A percentile compares a stretch with the other conserved stretches of the same genome.
These are phyloP conservation scores for Saturnispora ahearnii DNA, from an alignment of 805 yeast genomes.

Conservation along the genomic window DNA sequence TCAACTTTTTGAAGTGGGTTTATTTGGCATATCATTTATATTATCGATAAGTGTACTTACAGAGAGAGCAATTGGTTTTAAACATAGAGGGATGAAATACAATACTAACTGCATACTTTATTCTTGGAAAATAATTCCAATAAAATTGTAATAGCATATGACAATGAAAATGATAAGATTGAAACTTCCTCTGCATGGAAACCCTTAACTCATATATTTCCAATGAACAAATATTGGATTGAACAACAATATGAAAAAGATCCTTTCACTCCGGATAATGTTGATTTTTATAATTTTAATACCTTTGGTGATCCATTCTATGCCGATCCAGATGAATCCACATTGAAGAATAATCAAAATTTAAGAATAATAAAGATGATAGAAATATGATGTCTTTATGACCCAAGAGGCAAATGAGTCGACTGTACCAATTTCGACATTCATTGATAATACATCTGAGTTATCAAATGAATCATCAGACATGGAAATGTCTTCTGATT, in stretches of 20 bases:
- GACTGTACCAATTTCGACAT: background rate
- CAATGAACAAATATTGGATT: background rate
- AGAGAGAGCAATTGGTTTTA: too few species aligned
- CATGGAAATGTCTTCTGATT: background rate
- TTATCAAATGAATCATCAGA: background rate
- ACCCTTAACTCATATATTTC: background rate
- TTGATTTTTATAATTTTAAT: background rate
- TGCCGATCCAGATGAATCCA: background rate
- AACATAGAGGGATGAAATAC: too few species aligned
- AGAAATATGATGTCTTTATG: background rate
- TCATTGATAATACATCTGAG: background rate
- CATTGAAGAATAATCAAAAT: background rate
- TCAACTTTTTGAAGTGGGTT: too few species aligned
- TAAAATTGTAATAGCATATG: background rate
- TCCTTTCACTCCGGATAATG: background rate
- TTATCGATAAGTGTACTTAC: too few species aligned
- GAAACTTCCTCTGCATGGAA: background rate
- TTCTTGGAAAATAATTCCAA: background rate
- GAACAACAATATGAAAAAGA: background rate
- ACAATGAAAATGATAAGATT: background rate
- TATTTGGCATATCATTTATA: too few species aligned
- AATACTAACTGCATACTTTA: too few species aligned
- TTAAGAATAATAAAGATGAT: background rate
- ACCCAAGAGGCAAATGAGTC: background rate
- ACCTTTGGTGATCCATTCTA: background rate